Conservation (phyloP, 345 rosid species). For the Turnera subulata region DNA sequence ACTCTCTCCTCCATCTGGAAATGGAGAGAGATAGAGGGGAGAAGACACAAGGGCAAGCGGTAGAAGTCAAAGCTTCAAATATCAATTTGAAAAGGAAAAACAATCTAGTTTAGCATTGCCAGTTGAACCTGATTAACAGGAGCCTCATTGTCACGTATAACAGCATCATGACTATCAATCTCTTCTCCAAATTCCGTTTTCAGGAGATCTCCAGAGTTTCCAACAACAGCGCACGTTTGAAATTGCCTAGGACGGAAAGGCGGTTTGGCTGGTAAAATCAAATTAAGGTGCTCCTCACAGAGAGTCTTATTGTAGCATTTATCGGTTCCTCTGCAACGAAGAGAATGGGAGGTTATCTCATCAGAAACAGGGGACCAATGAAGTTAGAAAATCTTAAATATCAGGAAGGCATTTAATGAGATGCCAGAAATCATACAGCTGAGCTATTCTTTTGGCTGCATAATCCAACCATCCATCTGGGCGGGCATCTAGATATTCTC, state of each 20-base stretch:
- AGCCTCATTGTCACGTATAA: conserved; percentile 92
- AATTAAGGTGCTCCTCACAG: conserved; percentile 84
- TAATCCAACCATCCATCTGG: conserved; percentile 95
- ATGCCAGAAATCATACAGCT: conserved; percentile 49
- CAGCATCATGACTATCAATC: conserved; percentile 93
- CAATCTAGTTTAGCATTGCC: not conserved
- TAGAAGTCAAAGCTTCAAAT: not conserved
- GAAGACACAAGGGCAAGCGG: not conserved
- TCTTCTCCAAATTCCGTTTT: conserved; percentile 83
- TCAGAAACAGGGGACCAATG: not conserved
- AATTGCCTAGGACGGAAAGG: conserved; percentile 86
- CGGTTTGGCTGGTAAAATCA: conserved; percentile 79
- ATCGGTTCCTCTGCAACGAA: conserved; percentile 62
- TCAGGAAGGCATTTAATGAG: not conserved
- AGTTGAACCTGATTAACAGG: conserved; percentile 74
- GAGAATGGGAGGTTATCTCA: not conserved
- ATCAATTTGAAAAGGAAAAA: not conserved
- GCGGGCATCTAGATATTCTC: conserved; percentile 88
- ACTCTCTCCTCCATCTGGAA: not conserved
- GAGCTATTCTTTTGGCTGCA: conserved; percentile 92
- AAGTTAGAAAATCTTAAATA: too few relatives aligned
- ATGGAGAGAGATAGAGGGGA: not conserved
- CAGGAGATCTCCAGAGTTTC: conserved; percentile 90
- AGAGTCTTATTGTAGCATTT: conserved; percentile 77
- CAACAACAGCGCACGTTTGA: conserved; percentile 83